Evolutionary conservation across 176 grass and related monocot genomes (phyloP).

Genomic region (Oryza officinalis): DNA sequence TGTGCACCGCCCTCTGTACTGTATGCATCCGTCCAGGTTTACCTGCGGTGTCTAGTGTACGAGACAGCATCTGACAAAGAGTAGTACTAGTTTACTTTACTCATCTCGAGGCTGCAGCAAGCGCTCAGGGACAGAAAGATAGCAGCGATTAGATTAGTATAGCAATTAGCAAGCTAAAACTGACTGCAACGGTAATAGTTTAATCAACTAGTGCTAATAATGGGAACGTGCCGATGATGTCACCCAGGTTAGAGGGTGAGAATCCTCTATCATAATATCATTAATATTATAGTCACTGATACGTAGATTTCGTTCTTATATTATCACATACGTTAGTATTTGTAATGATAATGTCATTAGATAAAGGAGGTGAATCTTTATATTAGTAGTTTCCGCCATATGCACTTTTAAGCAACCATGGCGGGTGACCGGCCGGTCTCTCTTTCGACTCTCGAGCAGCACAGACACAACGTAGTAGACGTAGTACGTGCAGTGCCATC

Average conservation of each 20-base stretch:
- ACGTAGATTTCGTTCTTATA: too few relatives aligned
- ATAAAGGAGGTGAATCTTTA: too few relatives aligned
- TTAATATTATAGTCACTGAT: too few relatives aligned
- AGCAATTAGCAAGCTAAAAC: not conserved
- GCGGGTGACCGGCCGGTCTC: too few relatives aligned
- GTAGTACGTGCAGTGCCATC: too few relatives aligned
- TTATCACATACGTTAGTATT: too few relatives aligned
- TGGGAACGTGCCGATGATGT: not conserved
- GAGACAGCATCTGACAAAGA: not conserved
- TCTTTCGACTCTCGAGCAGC: too few relatives aligned
- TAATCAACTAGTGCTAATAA: not conserved
- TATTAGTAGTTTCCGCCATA: too few relatives aligned
- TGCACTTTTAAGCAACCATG: too few relatives aligned
- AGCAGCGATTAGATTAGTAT: not conserved
- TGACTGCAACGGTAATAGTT: not conserved
- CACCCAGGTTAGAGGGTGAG: not conserved
- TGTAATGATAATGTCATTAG: too few relatives aligned
- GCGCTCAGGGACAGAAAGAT: not conserved
- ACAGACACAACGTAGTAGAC: too few relatives aligned
- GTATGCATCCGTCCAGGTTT: conserved; percentile 32
- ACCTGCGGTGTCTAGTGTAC: conserved; percentile 6
- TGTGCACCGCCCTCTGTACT: not conserved
- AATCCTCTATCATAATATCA: too few relatives aligned
- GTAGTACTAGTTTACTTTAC: not conserved
- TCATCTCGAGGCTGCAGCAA: not conserved